Evolutionary conservation across 2,329 filamentous ascomycete genomes (phyloP).

Genomic region (Hymenoscyphus fraxineus): DNA sequence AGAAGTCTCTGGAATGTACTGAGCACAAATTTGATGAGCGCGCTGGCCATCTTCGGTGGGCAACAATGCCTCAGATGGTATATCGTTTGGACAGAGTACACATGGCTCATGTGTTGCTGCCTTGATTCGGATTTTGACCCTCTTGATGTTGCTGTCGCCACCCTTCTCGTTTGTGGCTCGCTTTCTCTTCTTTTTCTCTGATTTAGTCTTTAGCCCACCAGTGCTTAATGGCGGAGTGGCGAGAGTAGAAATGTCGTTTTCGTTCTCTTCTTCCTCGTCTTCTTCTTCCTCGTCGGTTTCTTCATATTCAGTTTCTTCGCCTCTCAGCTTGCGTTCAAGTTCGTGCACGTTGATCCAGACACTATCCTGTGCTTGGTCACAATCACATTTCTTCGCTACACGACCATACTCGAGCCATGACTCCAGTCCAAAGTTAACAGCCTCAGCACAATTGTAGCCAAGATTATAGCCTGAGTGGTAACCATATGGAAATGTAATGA

Average conservation of each 20-base stretch:
- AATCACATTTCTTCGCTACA: slow-evolving; percentile 95
- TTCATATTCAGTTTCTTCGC: slow-evolving; percentile 82
- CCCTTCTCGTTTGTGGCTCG: slow-evolving; percentile 46
- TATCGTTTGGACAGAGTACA: slow-evolving; percentile 87
- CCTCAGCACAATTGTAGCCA: slow-evolving; percentile 97
- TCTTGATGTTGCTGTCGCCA: slow-evolving; percentile 54
- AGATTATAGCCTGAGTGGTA: slow-evolving; percentile 98
- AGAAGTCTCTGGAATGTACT: slow-evolving; percentile 89
- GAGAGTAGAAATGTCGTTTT: slow-evolving; percentile 63
- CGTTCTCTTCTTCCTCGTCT: slow-evolving; percentile 58
- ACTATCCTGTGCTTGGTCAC: slow-evolving; percentile 89
- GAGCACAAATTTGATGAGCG: slow-evolving; percentile 83
- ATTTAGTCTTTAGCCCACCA: slow-evolving; percentile 64
- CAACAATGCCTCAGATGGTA: slow-evolving; percentile 75
- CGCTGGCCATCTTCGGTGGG: slow-evolving; percentile 75
- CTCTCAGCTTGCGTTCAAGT: slow-evolving; percentile 88
- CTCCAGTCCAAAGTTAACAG: slow-evolving; percentile 95
- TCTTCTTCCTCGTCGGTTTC: slow-evolving; percentile 72
- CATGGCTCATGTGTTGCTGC: slow-evolving; percentile 71
- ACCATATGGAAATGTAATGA: slow-evolving; percentile 96
- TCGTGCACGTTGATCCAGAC: slow-evolving; percentile 98
- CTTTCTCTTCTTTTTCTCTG: slow-evolving; percentile 65
- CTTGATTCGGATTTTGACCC: slow-evolving; percentile 71
- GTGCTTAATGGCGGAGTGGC: slow-evolving; percentile 72
- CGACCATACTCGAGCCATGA: slow-evolving; percentile 93